These are phyloP conservation scores for Kwoniella botswanensis DNA, from an alignment of 768 basidiomycete genomes.

Conservation along the genomic window DNA sequence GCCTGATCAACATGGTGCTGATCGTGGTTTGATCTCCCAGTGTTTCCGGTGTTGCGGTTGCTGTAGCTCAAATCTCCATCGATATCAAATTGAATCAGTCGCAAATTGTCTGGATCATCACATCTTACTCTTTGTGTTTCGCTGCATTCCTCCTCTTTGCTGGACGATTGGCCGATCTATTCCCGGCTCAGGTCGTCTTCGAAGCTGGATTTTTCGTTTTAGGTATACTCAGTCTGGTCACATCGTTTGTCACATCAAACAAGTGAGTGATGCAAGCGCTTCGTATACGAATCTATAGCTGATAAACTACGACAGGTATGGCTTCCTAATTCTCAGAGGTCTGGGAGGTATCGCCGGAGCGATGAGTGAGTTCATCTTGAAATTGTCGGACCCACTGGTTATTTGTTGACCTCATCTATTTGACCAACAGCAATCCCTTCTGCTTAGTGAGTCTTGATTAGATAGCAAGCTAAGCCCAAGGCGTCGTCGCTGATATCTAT, in stretches of 20 bases:
- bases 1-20: neutral
- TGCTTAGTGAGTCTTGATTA: constrained; percentile 23
- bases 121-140: constrained; percentile 43
- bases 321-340: constrained; percentile 64
- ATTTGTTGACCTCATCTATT: neutral
- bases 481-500: neutral
- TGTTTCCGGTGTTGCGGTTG: constrained; percentile 59
- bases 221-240: constrained; percentile 61
- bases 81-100: constrained; percentile 40
- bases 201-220: constrained; percentile 60
- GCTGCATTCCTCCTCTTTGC: constrained; percentile 52
- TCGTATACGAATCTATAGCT: neutral
- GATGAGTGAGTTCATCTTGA: constrained; percentile 51
- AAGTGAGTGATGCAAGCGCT: constrained; percentile 40
- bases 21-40: constrained; percentile 60
- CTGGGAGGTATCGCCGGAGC: constrained; percentile 64
- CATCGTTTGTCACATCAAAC: constrained; percentile 61
- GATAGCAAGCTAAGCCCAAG: constrained; percentile 26
- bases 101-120: constrained; percentile 53
- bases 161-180: constrained; percentile 53
- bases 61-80: constrained; percentile 44
- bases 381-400: neutral
- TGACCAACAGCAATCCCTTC: constrained; percentile 40
- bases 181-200: constrained; percentile 60
- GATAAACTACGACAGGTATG: constrained; percentile 46